Percentiles rank a stretch among this genome's conserved stretches.
These are phyloP conservation scores for Coniochaeta sp. DNA, from an alignment of 2,329 filamentous ascomycete species.

Conservation along the genomic window DNA sequence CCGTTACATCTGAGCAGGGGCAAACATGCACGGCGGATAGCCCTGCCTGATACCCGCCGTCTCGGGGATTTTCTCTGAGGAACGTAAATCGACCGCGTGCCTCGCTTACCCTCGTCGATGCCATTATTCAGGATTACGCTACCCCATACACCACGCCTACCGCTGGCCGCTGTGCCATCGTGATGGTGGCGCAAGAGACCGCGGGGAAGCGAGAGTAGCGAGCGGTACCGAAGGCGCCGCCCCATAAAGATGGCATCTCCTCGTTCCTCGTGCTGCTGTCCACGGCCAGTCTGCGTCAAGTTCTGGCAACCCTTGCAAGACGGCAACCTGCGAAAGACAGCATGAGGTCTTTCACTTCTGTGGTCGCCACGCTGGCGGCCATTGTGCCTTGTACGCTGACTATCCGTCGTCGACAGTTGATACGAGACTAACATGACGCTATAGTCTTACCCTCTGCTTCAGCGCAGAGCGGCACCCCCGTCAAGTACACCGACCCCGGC, in stretches of 20 bases:
- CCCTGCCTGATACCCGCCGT: background rate
- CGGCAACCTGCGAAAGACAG: slow-evolving; percentile 1
- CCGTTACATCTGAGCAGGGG: slow-evolving; percentile 1
- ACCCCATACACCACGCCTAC: background rate
- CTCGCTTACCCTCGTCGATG: background rate
- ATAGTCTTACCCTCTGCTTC: slow-evolving; percentile 14
- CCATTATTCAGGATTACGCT: background rate
- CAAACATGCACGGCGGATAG: background rate
- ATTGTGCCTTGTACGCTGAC: slow-evolving; percentile 14
- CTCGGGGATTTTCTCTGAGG: background rate
- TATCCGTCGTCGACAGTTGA: background rate
- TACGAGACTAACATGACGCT: background rate
- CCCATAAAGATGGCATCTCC: background rate
- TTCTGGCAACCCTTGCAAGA: background rate
- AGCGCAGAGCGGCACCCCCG: slow-evolving; percentile 17
- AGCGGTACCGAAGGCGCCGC: background rate
- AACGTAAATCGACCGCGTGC: background rate
- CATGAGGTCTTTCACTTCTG: slow-evolving; percentile 15
- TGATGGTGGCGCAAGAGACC: background rate
- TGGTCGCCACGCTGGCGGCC: slow-evolving; percentile 15
- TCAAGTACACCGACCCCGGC: slow-evolving; percentile 33
- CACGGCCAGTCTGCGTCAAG: too few species aligned
- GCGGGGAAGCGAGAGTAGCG: background rate
- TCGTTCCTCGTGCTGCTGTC: background rate
- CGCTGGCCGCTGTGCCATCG: background rate